These are phyloP conservation scores for Oemleria cerasiformis DNA, from an alignment of 306 rosid species.

Conservation along the genomic window DNA sequence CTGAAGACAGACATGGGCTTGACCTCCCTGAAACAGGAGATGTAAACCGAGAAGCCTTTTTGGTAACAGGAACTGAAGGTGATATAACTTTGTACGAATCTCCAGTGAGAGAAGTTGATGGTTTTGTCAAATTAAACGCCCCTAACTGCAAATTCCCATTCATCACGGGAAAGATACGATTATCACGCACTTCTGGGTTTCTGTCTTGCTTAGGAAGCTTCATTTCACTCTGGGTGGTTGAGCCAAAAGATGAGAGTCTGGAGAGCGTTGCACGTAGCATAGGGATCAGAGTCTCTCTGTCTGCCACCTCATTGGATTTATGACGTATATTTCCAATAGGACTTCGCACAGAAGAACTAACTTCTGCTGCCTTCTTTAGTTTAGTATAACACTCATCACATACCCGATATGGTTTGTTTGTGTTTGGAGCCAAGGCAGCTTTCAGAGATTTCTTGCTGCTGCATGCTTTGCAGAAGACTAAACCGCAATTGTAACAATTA, in stretches of 20 bases:
- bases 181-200: conserved; percentile 38
- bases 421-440: conserved; percentile 89
- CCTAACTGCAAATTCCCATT: conserved; percentile 47
- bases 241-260: conserved; percentile 79
- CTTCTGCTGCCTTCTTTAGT: conserved; percentile 61
- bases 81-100: conserved; percentile 40
- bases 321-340: conserved; percentile 35
- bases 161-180: conserved; percentile 50
- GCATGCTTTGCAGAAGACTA: conserved; percentile 88
- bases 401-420: conserved; percentile 75
- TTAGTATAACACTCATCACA: conserved; percentile 76
- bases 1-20: conserved; percentile 55
- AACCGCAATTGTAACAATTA: conserved; percentile 95
- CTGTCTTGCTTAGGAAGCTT: conserved; percentile 41
- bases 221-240: conserved; percentile 48
- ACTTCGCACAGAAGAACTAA: conserved; percentile 39
- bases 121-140: conserved; percentile 36
- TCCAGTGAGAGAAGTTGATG: conserved; percentile 39
- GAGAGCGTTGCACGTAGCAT: conserved; percentile 57
- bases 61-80: conserved; percentile 50
- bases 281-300: conserved; percentile 43
- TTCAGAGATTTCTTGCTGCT: conserved; percentile 73
- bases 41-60: conserved; percentile 53
- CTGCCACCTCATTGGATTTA: conserved; percentile 31
- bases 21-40: conserved; percentile 70